Conservation (phyloP, 192 early-diverging fungal genomes). For the Coemansia aciculifera region DNA sequence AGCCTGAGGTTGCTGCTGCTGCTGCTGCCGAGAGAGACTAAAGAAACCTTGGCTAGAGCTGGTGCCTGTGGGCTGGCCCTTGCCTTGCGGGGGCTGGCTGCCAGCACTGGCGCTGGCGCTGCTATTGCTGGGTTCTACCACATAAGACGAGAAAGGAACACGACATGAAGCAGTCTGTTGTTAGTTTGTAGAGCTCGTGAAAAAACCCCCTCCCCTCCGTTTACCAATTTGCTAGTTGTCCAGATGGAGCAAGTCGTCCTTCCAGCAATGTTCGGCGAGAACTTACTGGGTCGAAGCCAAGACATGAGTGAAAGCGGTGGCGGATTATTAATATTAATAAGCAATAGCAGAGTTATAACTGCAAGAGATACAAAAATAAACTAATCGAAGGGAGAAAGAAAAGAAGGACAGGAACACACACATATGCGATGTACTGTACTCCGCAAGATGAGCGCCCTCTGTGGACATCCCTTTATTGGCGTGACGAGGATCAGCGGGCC, state of each 20-base stretch:
- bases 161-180: background rate
- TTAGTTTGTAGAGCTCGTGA: background rate
- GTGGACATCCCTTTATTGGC: background rate
- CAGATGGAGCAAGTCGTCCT: slow-evolving; percentile 2
- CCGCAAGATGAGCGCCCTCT: background rate
- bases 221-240: background rate
- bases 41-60: slow-evolving; percentile 20
- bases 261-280: background rate
- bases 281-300: slow-evolving; percentile 55
- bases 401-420: background rate
- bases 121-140: slow-evolving; percentile 22
- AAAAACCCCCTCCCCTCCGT: background rate
- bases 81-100: slow-evolving; percentile 2
- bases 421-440: background rate
- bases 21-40: slow-evolving; percentile 18
- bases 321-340: background rate
- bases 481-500: background rate
- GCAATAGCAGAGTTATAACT: background rate
- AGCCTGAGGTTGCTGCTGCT: slow-evolving; percentile 22
- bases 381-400: background rate
- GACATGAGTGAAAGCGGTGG: slow-evolving; percentile 27
- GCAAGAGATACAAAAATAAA: background rate
- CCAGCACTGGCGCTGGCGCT: slow-evolving; percentile 11
- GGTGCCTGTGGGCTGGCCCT: background rate
- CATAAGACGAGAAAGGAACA: background rate